Conservation (phyloP, 495 filamentous ascomycete species). For the Astrothelium subdiscretum region DNA sequence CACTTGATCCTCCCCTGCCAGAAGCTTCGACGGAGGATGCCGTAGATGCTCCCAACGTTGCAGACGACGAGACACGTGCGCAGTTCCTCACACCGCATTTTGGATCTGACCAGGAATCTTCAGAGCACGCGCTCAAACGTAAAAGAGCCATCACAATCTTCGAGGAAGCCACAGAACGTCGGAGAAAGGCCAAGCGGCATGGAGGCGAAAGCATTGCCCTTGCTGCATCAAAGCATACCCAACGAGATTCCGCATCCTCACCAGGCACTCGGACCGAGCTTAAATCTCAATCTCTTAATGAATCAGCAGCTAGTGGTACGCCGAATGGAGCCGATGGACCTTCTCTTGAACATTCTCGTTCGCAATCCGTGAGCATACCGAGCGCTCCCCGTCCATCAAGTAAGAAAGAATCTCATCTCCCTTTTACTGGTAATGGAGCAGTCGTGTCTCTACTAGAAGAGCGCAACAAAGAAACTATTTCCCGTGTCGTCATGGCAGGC, state of each 20-base stretch:
- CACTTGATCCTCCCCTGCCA: conserved; percentile 6
- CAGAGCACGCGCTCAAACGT: conserved; percentile 36
- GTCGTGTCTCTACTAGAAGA: conserved; percentile 21
- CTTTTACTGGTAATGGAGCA: conserved; percentile 24
- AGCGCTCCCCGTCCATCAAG: conserved; percentile 13
- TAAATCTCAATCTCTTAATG: conserved; percentile 4
- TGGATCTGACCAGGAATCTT: conserved; percentile 1
- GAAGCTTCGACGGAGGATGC: conserved; percentile 5
- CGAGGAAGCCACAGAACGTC: conserved; percentile 47
- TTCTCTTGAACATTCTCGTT: neutral
- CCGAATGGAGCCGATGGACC: neutral
- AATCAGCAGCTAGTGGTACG: conserved; percentile 7
- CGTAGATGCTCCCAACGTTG: neutral
- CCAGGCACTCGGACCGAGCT: neutral
- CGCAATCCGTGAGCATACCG: conserved; percentile 23
- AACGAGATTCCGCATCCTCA: neutral
- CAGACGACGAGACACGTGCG: conserved; percentile 4
- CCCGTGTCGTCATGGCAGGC: conserved; percentile 42
- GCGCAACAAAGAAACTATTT: conserved; percentile 35
- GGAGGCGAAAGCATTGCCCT: conserved; percentile 47
- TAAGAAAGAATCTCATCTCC: conserved; percentile 17
- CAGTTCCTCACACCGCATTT: conserved; percentile 15
- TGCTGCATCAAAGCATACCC: conserved; percentile 34
- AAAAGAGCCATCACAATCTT: conserved; percentile 46
- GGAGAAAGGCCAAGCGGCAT: conserved; percentile 40